Evolutionary conservation across 345 rosid species (phyloP).

Genomic region (Ailanthus altissimus): DNA sequence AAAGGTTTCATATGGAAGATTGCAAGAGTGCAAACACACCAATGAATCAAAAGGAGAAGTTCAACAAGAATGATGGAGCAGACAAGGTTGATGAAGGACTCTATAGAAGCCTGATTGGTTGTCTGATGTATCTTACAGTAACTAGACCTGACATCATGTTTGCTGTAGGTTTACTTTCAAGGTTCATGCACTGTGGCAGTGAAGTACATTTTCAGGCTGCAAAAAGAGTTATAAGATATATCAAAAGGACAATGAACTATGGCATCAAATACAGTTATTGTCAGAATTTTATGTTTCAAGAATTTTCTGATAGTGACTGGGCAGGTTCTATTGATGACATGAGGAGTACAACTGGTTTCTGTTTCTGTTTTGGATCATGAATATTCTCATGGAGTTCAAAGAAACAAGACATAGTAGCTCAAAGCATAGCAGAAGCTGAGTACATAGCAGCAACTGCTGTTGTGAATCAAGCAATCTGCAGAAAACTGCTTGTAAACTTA

Average conservation of each 20-base stretch:
- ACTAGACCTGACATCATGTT: too few species aligned
- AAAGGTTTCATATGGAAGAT: background rate
- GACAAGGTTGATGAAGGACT: background rate
- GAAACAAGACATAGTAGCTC: background rate
- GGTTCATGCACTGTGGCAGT: too few species aligned
- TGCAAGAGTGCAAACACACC: background rate
- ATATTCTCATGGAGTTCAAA: background rate
- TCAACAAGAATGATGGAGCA: background rate
- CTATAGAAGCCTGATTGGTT: background rate
- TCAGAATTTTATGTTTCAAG: background rate
- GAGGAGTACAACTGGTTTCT: background rate
- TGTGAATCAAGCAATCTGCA: background rate
- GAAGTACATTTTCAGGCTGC: background rate
- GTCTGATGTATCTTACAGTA: too few species aligned
- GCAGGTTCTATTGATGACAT: background rate
- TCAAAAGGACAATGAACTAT: too few species aligned
- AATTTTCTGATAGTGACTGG: background rate
- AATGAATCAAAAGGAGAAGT: background rate
- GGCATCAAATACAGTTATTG: background rate
- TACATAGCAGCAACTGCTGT: background rate
- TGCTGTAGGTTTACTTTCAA: background rate
- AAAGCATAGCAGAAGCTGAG: background rate
- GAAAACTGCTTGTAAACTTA: background rate
- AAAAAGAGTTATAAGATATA: too few species aligned
- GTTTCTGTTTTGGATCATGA: background rate